These are phyloP conservation scores for Lentinula sp. DNA, from an alignment of 768 basidiomycete genomes.

Conservation along the genomic window DNA sequence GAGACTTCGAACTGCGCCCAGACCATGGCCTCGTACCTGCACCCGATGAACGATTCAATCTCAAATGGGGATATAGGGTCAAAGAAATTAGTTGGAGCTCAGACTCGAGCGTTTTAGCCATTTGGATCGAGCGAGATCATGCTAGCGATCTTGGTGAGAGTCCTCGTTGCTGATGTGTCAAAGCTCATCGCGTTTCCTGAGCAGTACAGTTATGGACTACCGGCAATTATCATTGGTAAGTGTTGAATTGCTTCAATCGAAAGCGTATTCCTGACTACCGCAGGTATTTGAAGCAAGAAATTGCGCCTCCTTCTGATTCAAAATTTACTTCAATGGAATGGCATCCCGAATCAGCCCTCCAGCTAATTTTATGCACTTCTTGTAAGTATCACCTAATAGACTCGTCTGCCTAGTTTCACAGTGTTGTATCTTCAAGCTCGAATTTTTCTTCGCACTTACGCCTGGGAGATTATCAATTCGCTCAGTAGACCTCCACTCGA, in stretches of 20 bases:
- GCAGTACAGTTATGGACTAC: slow-evolving; percentile 91
- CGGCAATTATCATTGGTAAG: slow-evolving; percentile 90
- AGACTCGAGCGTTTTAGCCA: slow-evolving; percentile 77
- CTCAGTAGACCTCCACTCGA: slow-evolving; percentile 52
- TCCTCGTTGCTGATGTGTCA: background rate
- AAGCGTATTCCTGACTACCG: background rate
- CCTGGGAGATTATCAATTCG: slow-evolving; percentile 76
- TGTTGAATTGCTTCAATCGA: background rate
- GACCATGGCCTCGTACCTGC: slow-evolving; percentile 25
- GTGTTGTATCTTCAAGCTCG: slow-evolving; percentile 26
- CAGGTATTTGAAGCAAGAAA: slow-evolving; percentile 93
- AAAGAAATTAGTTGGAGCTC: slow-evolving; percentile 81
- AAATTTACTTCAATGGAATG: slow-evolving; percentile 73
- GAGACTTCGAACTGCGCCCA: slow-evolving; percentile 68
- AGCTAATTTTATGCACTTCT: slow-evolving; percentile 58
- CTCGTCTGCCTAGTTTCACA: background rate
- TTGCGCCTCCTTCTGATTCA: slow-evolving; percentile 39
- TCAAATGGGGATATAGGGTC: slow-evolving; percentile 64
- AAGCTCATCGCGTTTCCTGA: slow-evolving; percentile 5
- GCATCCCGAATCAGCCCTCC: slow-evolving; percentile 79
- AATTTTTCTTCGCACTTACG: slow-evolving; percentile 55
- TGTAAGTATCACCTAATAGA: slow-evolving; percentile 35
- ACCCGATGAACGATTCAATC: slow-evolving; percentile 21
- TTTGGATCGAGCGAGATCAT: slow-evolving; percentile 69
- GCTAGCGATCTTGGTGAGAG: slow-evolving; percentile 65